Evolutionary conservation across 2,329 filamentous ascomycete species (phyloP).

Genomic region (Coniochaeta prunicola): DNA sequence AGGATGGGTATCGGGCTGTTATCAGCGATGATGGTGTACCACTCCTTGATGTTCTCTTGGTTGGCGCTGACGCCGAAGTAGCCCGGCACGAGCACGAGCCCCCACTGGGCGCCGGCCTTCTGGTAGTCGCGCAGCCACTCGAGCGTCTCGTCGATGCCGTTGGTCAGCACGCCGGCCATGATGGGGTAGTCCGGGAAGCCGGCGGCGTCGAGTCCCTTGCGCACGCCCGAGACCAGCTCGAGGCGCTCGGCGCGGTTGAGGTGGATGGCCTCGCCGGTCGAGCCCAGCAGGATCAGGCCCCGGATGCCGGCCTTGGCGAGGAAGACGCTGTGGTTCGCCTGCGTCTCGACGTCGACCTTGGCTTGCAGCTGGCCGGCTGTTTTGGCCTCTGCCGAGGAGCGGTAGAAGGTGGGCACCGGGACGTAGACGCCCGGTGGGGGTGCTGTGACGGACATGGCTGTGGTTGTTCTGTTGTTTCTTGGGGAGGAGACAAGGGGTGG

Average conservation of each 20-base stretch:
- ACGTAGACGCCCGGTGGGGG: constrained; percentile 52
- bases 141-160: constrained; percentile 50
- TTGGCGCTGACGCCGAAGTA: constrained; percentile 55
- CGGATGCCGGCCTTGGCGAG: constrained; percentile 52
- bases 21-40: constrained; percentile 56
- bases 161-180: constrained; percentile 53
- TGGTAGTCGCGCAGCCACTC: constrained; percentile 40
- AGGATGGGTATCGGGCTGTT: constrained; percentile 52
- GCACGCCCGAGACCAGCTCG: constrained; percentile 45
- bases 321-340: constrained; percentile 50
- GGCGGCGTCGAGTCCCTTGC: constrained; percentile 45
- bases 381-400: constrained; percentile 24
- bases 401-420: constrained; percentile 59
- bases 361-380: constrained; percentile 35
- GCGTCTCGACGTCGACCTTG: constrained; percentile 49
- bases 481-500: background rate
- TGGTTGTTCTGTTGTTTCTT: background rate
- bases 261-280: constrained; percentile 58
- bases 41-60: constrained; percentile 52
- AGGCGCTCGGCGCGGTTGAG: constrained; percentile 50
- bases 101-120: constrained; percentile 53
- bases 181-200: constrained; percentile 53
- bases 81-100: constrained; percentile 55
- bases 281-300: constrained; percentile 56
- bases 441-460: constrained; percentile 17